Base-by-base conservation (phyloP, 805 yeast genomes). In the Ogataea nakhonphanomensis region DNA sequence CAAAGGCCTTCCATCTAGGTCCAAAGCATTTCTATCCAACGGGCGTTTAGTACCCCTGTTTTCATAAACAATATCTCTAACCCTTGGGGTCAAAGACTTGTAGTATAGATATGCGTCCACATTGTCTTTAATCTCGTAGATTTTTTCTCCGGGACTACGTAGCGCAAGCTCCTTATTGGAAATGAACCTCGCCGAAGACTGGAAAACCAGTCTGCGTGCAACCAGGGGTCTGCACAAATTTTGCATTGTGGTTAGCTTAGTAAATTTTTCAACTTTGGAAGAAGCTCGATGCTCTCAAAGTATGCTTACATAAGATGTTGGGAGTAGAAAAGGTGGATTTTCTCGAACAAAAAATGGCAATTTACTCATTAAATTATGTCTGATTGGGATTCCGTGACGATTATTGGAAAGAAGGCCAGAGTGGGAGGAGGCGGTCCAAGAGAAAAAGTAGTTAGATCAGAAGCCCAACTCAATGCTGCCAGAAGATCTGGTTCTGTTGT, bases 331-430 rank as follows among this genome's bases (percentile, higher is more conserved):
- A 2, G 13, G 21, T 20, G 30, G 12, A 39, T 39, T 33, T 39
- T 39, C 43, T 39, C 43, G 43, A 39, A 39, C 30, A 33, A 33
- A 33, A 34, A 27, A 23, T 12, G 43, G 43, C 37, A 39, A 39
- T 8, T 17, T 33, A 23, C 20, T 29, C 35, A 40, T 28, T 3
- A 8, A 14, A 34, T 20, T 17, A 61, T 61, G 65, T 58, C 81
- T 31, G 98, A 89, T 67, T 93, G 99, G 99, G 97, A 93, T 66
- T 63, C 79, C 45, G 90, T 81, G 57, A 89, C 96, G 31, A 69
- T 85, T 45, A 88, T 93, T 55, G 99, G 99, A 44, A 80, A 79
- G 53, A 84, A 82, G 55, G 95, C 93, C 53, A 80, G 91, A 66
- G 76, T 81, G 41, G 96, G 96, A 43, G 79, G 86, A 43, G 43